phyloP scores from a whole-genome alignment of 345 rosid genomes.

The Euclidium syriacum region DNA sequence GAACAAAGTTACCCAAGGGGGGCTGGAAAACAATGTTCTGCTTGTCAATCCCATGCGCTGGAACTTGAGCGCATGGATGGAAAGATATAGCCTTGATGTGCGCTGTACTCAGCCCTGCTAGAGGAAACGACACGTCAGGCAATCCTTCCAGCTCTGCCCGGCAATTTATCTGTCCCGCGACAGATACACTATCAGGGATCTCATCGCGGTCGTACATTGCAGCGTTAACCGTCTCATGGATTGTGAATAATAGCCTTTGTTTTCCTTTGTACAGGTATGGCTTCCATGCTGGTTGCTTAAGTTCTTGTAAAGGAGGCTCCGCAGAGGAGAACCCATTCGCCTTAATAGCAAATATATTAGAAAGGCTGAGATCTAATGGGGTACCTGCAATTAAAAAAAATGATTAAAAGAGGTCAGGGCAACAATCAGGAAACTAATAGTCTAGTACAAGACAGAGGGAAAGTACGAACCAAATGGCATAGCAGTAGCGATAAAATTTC shows the following conservation, averaged over 20 bases:
- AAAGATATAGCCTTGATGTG: constrained; percentile 73
- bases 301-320: constrained; percentile 71
- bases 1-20: constrained; percentile 76
- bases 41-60: constrained; percentile 75
- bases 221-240: constrained; percentile 71
- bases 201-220: constrained; percentile 90
- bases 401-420: constrained; percentile 8
- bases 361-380: constrained; percentile 73
- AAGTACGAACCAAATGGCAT: constrained; percentile 87
- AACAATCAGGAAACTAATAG: background rate
- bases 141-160: constrained; percentile 87
- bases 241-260: constrained; percentile 72
- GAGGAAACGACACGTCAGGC: constrained; percentile 88
- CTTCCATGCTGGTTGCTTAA: constrained; percentile 95
- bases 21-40: constrained; percentile 85
- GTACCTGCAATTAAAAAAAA: constrained; percentile 60
- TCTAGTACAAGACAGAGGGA: constrained; percentile 26
- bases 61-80: constrained; percentile 88
- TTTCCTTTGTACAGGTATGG: constrained; percentile 89
- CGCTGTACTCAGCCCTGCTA: constrained; percentile 58
- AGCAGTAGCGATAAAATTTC: constrained; percentile 65
- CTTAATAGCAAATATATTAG: constrained; percentile 58
- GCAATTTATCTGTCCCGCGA: constrained; percentile 89
- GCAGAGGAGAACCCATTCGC: constrained; percentile 74
- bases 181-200: constrained; percentile 76